Base-by-base conservation (phyloP, 257 asterid species). In the Solanum clarkiae region DNA sequence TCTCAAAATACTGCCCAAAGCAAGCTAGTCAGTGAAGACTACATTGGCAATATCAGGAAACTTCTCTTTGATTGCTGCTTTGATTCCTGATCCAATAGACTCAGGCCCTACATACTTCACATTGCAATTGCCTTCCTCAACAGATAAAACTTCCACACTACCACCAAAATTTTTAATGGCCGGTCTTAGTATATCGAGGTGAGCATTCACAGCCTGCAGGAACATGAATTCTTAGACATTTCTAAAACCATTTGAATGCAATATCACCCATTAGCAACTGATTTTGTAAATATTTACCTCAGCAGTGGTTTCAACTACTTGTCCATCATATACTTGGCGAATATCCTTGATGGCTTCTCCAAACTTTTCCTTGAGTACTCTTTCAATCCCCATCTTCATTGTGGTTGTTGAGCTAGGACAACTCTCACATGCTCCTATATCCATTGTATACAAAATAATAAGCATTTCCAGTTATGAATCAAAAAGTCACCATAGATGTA, bases 321-420 rank as follows among this genome's bases (percentile, higher is more conserved):
- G 91, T 26, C 91, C 92, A 82, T 91, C 92, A n/a, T 92, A 81
- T 11, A 93, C 95, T 92, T 96, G 99, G 74, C 93, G 87, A 84
- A 96, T 90, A 72, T 94, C 98, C 91, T 92, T 93, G 63, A 94
- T 80, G 47, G 96, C 91, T 65, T 93, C 95, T 70, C 99, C 98
- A 81, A 96, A 96, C 84, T 96, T 94, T 86, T 96, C 99, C 90
- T 93, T 93, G 55, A 96, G 96, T 60, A 93, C 98, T 85, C 86
- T 93, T 88, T 93, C 98, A 12, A 96, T 92, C 17, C 99, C 99
- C 98, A 96, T 86, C 84, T 89, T 93, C 99, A 96, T 96, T 55
- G 99, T 96, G 26, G 98, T 94, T 2, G 98, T 93, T 71, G 98
- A 94, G 85, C 99, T 94, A 29, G 98, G 98, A 79, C 98, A 96